Conservation (phyloP, 305 asterid genomes). For the Solanum hybrid region DNA sequence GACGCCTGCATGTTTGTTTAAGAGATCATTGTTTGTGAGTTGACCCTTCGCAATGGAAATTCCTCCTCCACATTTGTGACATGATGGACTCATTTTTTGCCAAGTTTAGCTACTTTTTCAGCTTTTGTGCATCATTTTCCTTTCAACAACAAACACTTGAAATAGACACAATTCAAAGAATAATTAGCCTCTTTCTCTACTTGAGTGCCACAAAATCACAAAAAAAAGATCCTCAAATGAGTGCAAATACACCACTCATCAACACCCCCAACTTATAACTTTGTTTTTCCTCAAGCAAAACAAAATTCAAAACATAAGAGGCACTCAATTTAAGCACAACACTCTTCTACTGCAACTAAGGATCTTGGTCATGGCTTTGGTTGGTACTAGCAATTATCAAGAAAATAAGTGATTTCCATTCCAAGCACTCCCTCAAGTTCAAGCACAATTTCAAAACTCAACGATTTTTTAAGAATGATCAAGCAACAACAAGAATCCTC, state of each 20-base stretch:
- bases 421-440: background rate
- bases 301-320: background rate
- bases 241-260: background rate
- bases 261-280: background rate
- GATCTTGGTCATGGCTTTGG: background rate
- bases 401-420: background rate
- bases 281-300: background rate
- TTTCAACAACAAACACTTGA: background rate
- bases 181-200: background rate
- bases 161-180: background rate
- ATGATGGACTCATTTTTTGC: background rate
- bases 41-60: background rate
- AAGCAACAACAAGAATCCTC: background rate
- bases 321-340: background rate
- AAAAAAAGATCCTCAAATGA: background rate
- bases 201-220: background rate
- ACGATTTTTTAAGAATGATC: background rate
- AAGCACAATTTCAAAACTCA: background rate
- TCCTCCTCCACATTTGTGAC: background rate
- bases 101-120: background rate
- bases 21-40: background rate
- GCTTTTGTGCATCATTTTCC: background rate
- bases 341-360: background rate
- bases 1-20: background rate
- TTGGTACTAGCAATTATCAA: background rate